phyloP scores from a whole-genome alignment of 306 rosid genomes.

The Prunus persica region DNA sequence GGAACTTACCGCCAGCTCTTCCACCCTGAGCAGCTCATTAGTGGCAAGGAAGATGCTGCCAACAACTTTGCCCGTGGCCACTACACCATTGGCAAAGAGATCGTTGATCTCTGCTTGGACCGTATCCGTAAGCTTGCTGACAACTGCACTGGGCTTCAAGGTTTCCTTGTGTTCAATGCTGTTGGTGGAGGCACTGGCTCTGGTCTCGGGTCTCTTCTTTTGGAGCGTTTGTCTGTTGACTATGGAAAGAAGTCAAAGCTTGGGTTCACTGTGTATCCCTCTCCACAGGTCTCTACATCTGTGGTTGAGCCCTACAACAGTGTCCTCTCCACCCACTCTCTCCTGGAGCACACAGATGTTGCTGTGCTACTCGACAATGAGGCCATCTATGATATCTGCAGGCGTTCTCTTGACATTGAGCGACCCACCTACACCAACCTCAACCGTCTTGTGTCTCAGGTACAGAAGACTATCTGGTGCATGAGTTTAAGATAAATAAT shows the following conservation, averaged over 20 bases:
- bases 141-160: conserved; percentile 93
- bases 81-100: conserved; percentile 94
- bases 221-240: conserved; percentile 88
- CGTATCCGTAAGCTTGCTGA: conserved; percentile 92
- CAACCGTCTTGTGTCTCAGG: conserved; percentile 91
- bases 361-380: conserved; percentile 88
- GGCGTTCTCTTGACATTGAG: conserved; percentile 92
- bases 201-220: conserved; percentile 82
- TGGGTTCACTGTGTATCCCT: conserved; percentile 89
- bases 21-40: conserved; percentile 91
- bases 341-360: conserved; percentile 89
- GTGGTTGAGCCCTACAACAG: conserved; percentile 99
- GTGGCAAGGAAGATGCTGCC: conserved; percentile 97
- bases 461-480: neutral
- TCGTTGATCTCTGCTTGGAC: conserved; percentile 89
- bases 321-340: conserved; percentile 93
- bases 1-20: conserved; percentile 87
- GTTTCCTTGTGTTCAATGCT: conserved; percentile 85
- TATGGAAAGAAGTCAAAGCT: conserved; percentile 92
- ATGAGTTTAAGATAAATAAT: neutral
- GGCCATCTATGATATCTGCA: conserved; percentile 86
- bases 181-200: conserved; percentile 98
- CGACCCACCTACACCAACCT: conserved; percentile 94
- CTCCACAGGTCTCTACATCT: conserved; percentile 93
- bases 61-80: conserved; percentile 98